phyloP scores from a whole-genome alignment of 106 monocot genomes.

The Dioscorea zingiberensis region DNA sequence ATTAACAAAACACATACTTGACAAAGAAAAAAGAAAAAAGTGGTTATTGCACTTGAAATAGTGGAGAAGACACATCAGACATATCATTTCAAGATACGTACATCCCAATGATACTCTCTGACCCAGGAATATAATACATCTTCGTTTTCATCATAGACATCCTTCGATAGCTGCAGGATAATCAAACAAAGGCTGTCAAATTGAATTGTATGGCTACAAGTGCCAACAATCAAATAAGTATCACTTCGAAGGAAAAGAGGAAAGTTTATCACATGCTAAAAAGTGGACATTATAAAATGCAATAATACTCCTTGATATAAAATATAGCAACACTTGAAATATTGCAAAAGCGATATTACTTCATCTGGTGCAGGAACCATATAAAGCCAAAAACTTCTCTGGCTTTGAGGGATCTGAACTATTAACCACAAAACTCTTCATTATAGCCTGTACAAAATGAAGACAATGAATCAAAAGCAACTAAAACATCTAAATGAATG shows the following conservation, averaged over 20 bases:
- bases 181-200: neutral
- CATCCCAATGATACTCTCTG: constrained; percentile 94
- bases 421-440: constrained; percentile 81
- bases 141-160: constrained; percentile 81
- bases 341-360: constrained; percentile 20
- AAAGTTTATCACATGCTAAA: too few species aligned
- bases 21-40: neutral
- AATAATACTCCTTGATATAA: too few species aligned
- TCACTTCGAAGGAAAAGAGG: too few species aligned
- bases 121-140: constrained; percentile 80
- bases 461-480: neutral
- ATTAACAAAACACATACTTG: neutral
- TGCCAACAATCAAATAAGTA: too few species aligned
- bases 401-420: constrained; percentile 68
- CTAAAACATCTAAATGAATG: neutral
- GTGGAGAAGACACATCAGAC: neutral
- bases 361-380: constrained; percentile 89
- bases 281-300: too few species aligned
- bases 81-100: constrained; percentile 21
- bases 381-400: constrained; percentile 92
- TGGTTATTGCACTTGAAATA: neutral
- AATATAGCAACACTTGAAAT: too few species aligned
- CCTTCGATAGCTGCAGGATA: constrained; percentile 60
- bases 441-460: constrained; percentile 61
- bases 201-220: neutral